These are phyloP conservation scores for Hansenula anomala DNA, from an alignment of 1,139 yeast genomes.

Conservation along the genomic window DNA sequence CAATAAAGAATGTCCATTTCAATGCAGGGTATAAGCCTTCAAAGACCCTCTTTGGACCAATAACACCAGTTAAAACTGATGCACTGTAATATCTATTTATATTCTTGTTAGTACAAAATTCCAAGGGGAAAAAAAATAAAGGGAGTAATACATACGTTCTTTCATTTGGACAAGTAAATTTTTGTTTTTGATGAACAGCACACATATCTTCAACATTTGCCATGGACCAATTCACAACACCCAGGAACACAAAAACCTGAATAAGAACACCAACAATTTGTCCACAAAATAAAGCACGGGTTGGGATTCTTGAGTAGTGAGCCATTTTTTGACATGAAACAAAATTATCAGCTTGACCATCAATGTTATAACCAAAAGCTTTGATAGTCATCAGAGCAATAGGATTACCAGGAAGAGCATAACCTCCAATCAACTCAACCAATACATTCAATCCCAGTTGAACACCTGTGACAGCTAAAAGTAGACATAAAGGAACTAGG, in stretches of 20 bases:
- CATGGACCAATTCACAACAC: slow-evolving; percentile 49
- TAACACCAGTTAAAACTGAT: slow-evolving; percentile 57
- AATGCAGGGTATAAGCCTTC: slow-evolving; percentile 43
- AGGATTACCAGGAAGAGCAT: slow-evolving; percentile 61
- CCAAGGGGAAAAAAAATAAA: too few species aligned
- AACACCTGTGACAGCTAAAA: slow-evolving; percentile 50
- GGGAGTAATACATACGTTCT: slow-evolving; percentile 35
- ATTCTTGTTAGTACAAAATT: too few species aligned
- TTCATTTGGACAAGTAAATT: slow-evolving; percentile 41
- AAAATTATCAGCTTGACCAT: slow-evolving; percentile 57
- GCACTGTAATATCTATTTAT: slow-evolving; percentile 22
- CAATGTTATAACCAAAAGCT: slow-evolving; percentile 55
- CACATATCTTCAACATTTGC: slow-evolving; percentile 44
- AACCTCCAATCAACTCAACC: slow-evolving; percentile 58
- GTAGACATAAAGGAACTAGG: slow-evolving; percentile 44
- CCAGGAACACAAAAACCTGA: slow-evolving; percentile 45
- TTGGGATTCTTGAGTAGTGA: slow-evolving; percentile 57
- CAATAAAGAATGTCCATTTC: slow-evolving; percentile 49
- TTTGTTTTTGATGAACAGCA: slow-evolving; percentile 34
- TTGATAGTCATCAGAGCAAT: slow-evolving; percentile 55
- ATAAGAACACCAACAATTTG: slow-evolving; percentile 44
- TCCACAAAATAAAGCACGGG: slow-evolving; percentile 55
- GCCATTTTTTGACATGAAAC: slow-evolving; percentile 53
- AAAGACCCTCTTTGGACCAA: slow-evolving; percentile 61
- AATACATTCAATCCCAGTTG: slow-evolving; percentile 51